A percentile compares a stretch with the other conserved stretches of the same genome.
Evolutionary conservation across 495 filamentous ascomycete genomes (phyloP).

Genomic region (Beverwykella pulmonaria): DNA sequence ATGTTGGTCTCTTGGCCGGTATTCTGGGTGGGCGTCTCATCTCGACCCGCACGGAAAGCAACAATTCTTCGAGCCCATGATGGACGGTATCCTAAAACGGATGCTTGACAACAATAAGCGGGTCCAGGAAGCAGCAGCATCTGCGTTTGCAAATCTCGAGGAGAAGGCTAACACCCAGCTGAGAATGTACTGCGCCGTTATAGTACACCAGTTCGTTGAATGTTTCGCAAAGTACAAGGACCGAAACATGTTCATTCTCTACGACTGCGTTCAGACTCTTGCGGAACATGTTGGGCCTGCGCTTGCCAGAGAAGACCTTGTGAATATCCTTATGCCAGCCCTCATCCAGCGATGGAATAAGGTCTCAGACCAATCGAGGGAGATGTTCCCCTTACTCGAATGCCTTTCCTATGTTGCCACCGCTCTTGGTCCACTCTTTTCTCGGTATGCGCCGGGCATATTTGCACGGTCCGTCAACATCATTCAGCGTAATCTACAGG

Average conservation of each 20-base stretch:
- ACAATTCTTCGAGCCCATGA: constrained; percentile 90
- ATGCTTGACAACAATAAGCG: constrained; percentile 98
- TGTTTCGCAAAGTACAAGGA: constrained; percentile 97
- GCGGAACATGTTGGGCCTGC: constrained; percentile 86
- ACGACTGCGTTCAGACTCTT: constrained; percentile 97
- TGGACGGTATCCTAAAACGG: constrained; percentile 90
- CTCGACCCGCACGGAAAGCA: constrained; percentile 67
- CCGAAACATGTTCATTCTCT: constrained; percentile 97
- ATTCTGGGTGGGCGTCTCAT: constrained; percentile 89
- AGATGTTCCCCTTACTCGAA: constrained; percentile 92
- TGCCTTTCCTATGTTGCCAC: constrained; percentile 93
- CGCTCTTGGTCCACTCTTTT: constrained; percentile 79
- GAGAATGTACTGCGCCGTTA: constrained; percentile 82
- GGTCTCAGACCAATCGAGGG: constrained; percentile 84
- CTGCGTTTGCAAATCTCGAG: constrained; percentile 93
- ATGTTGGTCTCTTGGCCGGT: constrained; percentile 94
- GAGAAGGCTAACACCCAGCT: constrained; percentile 84
- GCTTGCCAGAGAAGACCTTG: constrained; percentile 73
- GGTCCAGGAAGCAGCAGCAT: constrained; percentile 94
- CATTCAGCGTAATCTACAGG: constrained; percentile 86
- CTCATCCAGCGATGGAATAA: constrained; percentile 87
- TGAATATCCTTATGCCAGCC: constrained; percentile 89
- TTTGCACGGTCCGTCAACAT: constrained; percentile 86
- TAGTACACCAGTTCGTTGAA: constrained; percentile 86
- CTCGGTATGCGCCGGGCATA: constrained; percentile 79